Base-by-base conservation (phyloP, 2,329 filamentous ascomycete species). In the Diaporthe caulivora region DNA sequence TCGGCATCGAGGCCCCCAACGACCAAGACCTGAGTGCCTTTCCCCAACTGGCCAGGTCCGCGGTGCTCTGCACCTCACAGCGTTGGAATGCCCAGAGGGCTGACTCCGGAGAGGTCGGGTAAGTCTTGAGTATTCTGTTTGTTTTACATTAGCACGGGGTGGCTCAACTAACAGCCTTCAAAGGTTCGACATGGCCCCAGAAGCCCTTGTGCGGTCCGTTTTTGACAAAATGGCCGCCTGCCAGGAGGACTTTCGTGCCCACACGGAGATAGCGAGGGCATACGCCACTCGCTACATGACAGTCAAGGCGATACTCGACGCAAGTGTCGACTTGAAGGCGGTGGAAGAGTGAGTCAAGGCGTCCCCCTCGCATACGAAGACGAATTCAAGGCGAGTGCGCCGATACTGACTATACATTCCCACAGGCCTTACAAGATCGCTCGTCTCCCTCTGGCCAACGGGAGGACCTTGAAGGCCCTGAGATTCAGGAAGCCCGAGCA, bases 311-410 rank as follows among this genome's bases (percentile, higher is more conserved):
- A 34, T 64, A 8, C 18, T 64, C 3, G 42, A 34, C 2, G 60
- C 60, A 6, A n/a, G 15, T 1, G 2, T 11, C 11, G 60, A 64
- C 2, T 40, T 49, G 1, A 18, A 64, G 42, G 42, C 26, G 0
- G 5, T 31, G 10, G 60, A 42, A 49, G 60, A 64, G 60, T 64
- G 34, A 49, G 40, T 34, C 2, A 34, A 34, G 34, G 5, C 34
- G 34, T 34, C 2, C 6, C 2, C 0, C 5, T 21, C 2, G 6
- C 17, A 2, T 24, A n/a, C 13, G n/a, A 3, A 6, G 8, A 7
- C 7, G 2, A 7, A 3, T 17, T 55, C 6, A 55, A 34, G 5
- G 3, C 8, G 2, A 13, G 5, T 3, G 31, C 9, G 34, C 8
- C 1, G 10, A 37, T 34, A 5, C 58, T 64, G 18, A 64, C 42